Percentiles rank a stretch among this genome's conserved stretches.
phyloP scores from a whole-genome alignment of 768 basidiomycete species.

The Rhodocollybia butyracea region DNA sequence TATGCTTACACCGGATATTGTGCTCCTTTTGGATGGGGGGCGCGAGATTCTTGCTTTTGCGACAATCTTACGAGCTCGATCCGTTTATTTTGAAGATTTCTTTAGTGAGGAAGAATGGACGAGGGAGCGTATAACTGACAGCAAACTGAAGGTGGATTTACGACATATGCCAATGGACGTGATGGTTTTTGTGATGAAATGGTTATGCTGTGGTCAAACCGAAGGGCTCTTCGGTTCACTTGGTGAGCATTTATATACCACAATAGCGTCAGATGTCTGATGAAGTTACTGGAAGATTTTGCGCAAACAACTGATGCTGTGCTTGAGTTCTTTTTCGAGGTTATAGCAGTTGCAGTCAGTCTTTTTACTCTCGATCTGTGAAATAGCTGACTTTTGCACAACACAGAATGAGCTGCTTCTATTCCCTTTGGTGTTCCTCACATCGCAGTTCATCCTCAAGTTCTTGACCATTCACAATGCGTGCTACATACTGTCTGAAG shows the following conservation, averaged over 20 bases:
- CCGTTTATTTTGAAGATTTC: slow-evolving; percentile 79
- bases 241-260: slow-evolving; percentile 34
- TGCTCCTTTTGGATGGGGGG: slow-evolving; percentile 64
- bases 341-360: slow-evolving; percentile 81
- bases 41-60: slow-evolving; percentile 67
- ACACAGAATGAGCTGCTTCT: slow-evolving; percentile 81
- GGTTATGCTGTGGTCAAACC: slow-evolving; percentile 71
- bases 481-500: slow-evolving; percentile 77
- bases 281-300: slow-evolving; percentile 48
- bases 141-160: slow-evolving; percentile 61
- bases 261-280: slow-evolving; percentile 1
- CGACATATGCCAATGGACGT: slow-evolving; percentile 68
- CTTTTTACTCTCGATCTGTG: not conserved
- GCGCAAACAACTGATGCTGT: slow-evolving; percentile 65
- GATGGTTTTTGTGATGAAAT: slow-evolving; percentile 73
- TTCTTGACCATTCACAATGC: slow-evolving; percentile 73
- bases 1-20: slow-evolving; percentile 54
- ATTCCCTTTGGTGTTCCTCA: slow-evolving; percentile 80
- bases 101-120: slow-evolving; percentile 88
- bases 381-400: not conserved
- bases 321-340: slow-evolving; percentile 82
- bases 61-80: slow-evolving; percentile 74
- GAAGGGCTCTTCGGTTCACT: slow-evolving; percentile 68
- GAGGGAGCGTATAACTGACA: slow-evolving; percentile 48
- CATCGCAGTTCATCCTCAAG: slow-evolving; percentile 70